Conservation (phyloP, 176 grass and related monocot genomes). For the Poa pratensis region DNA sequence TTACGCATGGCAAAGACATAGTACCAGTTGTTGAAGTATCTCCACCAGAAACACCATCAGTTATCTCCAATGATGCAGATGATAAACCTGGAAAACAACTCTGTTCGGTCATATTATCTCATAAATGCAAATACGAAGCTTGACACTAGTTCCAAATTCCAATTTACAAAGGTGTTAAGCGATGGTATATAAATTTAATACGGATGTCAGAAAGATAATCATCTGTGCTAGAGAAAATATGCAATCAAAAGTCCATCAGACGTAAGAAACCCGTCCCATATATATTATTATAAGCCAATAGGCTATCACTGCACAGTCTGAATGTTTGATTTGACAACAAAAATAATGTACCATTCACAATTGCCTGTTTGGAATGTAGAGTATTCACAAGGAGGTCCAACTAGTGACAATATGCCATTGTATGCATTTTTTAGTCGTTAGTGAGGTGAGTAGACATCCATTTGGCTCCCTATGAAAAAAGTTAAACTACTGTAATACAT, state of each 20-base stretch:
- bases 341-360: not conserved
- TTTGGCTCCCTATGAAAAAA: not conserved
- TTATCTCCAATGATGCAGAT: constrained; percentile 86
- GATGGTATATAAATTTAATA: not conserved
- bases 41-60: constrained; percentile 46
- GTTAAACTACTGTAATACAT: not conserved
- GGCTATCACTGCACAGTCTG: not conserved
- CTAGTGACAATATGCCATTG: not conserved
- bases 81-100: constrained; percentile 73
- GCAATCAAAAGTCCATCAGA: not conserved
- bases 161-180: not conserved
- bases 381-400: not conserved
- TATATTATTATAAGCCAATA: not conserved
- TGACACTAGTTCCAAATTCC: not conserved
- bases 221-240: not conserved
- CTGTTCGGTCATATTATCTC: constrained; percentile 37
- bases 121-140: constrained; percentile 35
- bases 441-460: not conserved
- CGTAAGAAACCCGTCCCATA: not conserved
- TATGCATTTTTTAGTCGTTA: not conserved
- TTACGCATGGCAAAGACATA: constrained; percentile 21
- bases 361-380: not conserved
- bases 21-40: constrained; percentile 73
- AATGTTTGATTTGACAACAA: not conserved
- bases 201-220: not conserved